Evolutionary conservation across 768 basidiomycete species (phyloP).

Genomic region (Gyrodon lividus): DNA sequence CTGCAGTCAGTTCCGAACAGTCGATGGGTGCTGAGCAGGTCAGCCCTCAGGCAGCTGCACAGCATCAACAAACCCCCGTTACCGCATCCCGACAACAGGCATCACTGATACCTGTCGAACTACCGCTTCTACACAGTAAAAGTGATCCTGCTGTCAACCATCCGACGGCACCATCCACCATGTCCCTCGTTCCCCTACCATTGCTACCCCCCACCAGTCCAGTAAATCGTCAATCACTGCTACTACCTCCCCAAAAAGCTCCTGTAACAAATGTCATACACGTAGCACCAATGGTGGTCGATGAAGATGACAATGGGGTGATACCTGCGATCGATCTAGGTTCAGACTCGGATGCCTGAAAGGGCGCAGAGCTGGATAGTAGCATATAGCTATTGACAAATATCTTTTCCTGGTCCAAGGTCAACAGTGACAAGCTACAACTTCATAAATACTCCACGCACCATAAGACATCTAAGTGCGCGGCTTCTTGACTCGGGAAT

Average conservation of each 20-base stretch:
- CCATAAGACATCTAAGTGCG: constrained; percentile 11
- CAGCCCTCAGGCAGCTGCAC: not conserved
- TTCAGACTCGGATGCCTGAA: constrained; percentile 66
- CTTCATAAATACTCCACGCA: not conserved
- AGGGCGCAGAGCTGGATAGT: not conserved
- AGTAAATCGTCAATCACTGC: not conserved
- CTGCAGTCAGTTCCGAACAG: not conserved
- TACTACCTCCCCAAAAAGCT: constrained; percentile 1
- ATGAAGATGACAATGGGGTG: constrained; percentile 66
- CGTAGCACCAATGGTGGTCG: constrained; percentile 16
- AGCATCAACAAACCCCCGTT: not conserved
- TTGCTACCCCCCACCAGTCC: not conserved
- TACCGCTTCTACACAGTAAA: constrained; percentile 3
- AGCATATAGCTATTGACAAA: not conserved
- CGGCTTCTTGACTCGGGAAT: constrained; percentile 10
- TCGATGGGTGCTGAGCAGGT: not conserved
- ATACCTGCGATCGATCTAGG: constrained; percentile 77
- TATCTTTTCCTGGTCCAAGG: not conserved
- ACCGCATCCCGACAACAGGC: not conserved
- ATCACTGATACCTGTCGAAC: not conserved
- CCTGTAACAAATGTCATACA: not conserved
- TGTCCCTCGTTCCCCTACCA: not conserved
- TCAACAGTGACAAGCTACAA: not conserved
- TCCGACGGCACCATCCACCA: not conserved
- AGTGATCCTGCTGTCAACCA: not conserved